Evolutionary conservation across 2,329 filamentous ascomycete genomes (phyloP).

Genomic region (Exutisphaerella laricina): DNA sequence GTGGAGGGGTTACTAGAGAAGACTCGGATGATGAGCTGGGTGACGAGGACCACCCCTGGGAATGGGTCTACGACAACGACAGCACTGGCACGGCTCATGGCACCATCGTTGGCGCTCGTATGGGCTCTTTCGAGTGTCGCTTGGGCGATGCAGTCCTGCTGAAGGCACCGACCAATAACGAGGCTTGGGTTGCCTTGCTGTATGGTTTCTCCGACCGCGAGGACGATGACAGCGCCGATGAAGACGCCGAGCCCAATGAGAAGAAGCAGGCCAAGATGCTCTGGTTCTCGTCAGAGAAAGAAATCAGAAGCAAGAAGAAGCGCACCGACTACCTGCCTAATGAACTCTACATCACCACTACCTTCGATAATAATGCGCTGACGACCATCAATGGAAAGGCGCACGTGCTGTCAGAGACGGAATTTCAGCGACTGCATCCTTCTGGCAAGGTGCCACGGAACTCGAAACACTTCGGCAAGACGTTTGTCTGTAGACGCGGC

Average conservation of each 20-base stretch:
- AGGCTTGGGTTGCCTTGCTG: constrained; percentile 89
- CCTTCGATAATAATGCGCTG: constrained; percentile 81
- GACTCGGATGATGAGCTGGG: constrained; percentile 83
- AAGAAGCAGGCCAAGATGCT: constrained; percentile 80
- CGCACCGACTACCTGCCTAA: constrained; percentile 71
- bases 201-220: constrained; percentile 72
- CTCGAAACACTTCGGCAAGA: constrained; percentile 71
- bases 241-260: constrained; percentile 42
- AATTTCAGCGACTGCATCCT: constrained; percentile 65
- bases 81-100: too few relatives aligned
- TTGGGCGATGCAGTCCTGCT: constrained; percentile 81
- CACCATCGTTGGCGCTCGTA: constrained; percentile 70
- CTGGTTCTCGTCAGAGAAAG: constrained; percentile 92
- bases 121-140: constrained; percentile 73
- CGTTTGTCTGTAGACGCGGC: constrained; percentile 82
- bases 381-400: constrained; percentile 88
- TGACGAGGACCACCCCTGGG: constrained; percentile 47
- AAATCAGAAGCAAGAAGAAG: constrained; percentile 78
- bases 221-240: constrained; percentile 57
- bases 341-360: constrained; percentile 84
- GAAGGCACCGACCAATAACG: constrained; percentile 75
- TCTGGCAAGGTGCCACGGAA: constrained; percentile 67
- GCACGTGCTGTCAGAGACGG: constrained; percentile 65
- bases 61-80: constrained; percentile 56
- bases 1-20: constrained; percentile 61